Conservation (phyloP, 768 basidiomycete species). For the Podaxis pistillaris region DNA sequence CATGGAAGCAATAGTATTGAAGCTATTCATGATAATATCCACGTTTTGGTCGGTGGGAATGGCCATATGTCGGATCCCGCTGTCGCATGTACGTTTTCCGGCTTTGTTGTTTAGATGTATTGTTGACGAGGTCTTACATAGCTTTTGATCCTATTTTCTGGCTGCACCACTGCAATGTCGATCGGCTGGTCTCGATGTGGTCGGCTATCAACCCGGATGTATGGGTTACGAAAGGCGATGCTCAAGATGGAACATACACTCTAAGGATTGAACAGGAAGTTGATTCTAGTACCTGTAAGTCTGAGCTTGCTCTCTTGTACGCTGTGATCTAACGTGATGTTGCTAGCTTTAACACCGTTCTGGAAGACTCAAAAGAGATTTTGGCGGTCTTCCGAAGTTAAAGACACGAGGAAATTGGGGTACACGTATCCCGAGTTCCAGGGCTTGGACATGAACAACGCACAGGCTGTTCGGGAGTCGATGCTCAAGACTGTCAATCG, state of each 20-base stretch:
- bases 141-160: conserved; percentile 49
- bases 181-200: conserved; percentile 46
- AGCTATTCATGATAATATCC: conserved; percentile 41
- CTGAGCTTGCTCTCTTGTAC: neutral
- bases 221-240: conserved; percentile 30
- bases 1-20: conserved; percentile 40
- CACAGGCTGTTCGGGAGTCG: conserved; percentile 20
- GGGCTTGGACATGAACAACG: conserved; percentile 25
- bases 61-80: conserved; percentile 36
- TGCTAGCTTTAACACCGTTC: conserved; percentile 42
- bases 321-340: neutral
- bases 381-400: conserved; percentile 34
- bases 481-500: conserved; percentile 28
- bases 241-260: conserved; percentile 31
- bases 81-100: conserved; percentile 29
- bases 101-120: neutral
- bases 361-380: conserved; percentile 32
- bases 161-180: conserved; percentile 46
- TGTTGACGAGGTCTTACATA: conserved; percentile 7
- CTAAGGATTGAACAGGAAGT: conserved; percentile 22
- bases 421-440: conserved; percentile 49
- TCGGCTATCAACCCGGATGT: conserved; percentile 37
- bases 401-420: conserved; percentile 24
- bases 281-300: conserved; percentile 27
- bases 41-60: conserved; percentile 33